Evolutionary conservation across 1,139 yeast species (phyloP).

Genomic region (Groenewaldozyma auringiensis): DNA sequence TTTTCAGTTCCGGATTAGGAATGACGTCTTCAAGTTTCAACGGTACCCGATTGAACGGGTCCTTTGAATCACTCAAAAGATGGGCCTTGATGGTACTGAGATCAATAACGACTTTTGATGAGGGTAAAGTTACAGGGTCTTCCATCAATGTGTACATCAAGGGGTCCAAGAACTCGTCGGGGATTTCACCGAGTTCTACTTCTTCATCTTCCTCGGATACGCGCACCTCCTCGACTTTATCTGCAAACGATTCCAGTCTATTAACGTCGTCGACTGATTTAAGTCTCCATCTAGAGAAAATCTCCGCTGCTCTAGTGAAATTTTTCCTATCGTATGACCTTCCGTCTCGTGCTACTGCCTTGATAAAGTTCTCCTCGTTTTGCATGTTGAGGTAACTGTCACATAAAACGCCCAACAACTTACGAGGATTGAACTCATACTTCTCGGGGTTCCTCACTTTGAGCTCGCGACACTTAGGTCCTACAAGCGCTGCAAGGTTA

Average conservation of each 20-base stretch:
- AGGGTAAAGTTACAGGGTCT: conserved; percentile 89
- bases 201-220: conserved; percentile 66
- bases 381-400: conserved; percentile 71
- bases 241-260: conserved; percentile 49
- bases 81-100: conserved; percentile 90
- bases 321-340: conserved; percentile 67
- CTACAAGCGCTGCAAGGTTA: conserved; percentile 82
- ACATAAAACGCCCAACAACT: conserved; percentile 58
- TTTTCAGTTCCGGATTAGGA: conserved; percentile 59
- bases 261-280: conserved; percentile 48
- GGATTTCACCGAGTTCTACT: conserved; percentile 81
- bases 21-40: conserved; percentile 78
- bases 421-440: conserved; percentile 76
- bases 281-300: conserved; percentile 50
- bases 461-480: conserved; percentile 85
- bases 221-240: conserved; percentile 54
- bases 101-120: conserved; percentile 77
- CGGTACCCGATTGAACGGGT: conserved; percentile 94
- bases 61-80: conserved; percentile 87
- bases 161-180: conserved; percentile 96
- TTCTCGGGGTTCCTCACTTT: conserved; percentile 80
- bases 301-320: conserved; percentile 63
- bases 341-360: conserved; percentile 83
- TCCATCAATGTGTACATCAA: conserved; percentile 92
- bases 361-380: conserved; percentile 53